Evolutionary conservation across 169 alveolate genomes (phyloP).

Genomic region (Plasmodium berghei): DNA sequence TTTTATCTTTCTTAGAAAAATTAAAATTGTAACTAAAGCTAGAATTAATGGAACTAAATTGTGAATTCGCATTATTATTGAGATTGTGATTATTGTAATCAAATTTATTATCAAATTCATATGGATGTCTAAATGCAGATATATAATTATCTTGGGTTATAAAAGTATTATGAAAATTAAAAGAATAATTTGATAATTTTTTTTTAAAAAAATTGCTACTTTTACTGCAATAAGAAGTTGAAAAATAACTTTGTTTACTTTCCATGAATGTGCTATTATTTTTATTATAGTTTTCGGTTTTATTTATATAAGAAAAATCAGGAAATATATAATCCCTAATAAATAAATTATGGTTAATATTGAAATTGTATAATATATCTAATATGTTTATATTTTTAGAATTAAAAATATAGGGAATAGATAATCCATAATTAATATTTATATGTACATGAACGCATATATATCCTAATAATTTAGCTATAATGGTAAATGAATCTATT

Average conservation of each 20-base stretch:
- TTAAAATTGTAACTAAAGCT: too few relatives aligned
- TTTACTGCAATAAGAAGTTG: background rate
- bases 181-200: background rate
- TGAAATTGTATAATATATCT: conserved; percentile 28
- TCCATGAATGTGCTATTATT: background rate
- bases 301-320: background rate
- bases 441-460: conserved; percentile 64
- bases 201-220: background rate
- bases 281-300: background rate
- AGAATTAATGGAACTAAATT: too few relatives aligned
- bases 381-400: conserved; percentile 37
- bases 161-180: background rate
- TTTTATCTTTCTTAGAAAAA: too few relatives aligned
- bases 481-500: conserved; percentile 47
- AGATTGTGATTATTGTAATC: background rate
- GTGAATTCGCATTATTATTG: background rate
- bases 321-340: too few relatives aligned
- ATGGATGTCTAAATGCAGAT: too few relatives aligned
- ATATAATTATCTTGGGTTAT: background rate
- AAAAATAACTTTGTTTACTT: background rate
- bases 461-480: conserved; percentile 61
- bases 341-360: background rate
- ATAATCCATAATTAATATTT: conserved; percentile 49
- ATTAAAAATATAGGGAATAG: conserved; percentile 53
- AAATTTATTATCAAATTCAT: background rate